Evolutionary conservation across 2,329 filamentous ascomycete species (phyloP), one percentile per base, ranked within the genome.

Genomic region (Aurifilum marmelostoma): DNA sequence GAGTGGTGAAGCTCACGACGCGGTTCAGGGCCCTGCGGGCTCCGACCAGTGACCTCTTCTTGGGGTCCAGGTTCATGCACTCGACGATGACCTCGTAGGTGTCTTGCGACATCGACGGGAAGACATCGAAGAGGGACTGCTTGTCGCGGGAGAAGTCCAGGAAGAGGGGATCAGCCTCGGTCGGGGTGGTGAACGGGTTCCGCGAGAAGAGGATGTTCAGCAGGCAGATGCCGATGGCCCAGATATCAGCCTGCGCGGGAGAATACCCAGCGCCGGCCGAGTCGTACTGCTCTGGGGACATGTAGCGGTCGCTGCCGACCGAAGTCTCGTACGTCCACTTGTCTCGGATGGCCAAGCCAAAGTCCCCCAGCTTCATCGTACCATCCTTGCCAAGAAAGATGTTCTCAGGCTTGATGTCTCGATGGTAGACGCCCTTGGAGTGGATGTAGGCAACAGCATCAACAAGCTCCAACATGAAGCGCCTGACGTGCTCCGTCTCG

Each of bases 401-500:
- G 84, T 99, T 99, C 86, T 99, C 96, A 0, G 96, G 96, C 84
- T 99, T 99, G 88, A 99, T 97, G 80, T 99, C 96, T 71, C 96
- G 92, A 78, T 99, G 96, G 79, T 94, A 97, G 77, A 98, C 88
- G 73, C 93, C 94, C 79, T 94, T 94, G 72, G 88, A 87, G 80
- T 99, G 96, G 81, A 97, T 93, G 80, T 93, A 94, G 72, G 92
- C 90, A 63, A 99, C 92, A 64, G 95, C 93, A 77, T 92, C 91
- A 66, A 99, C 88, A 43, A 99, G 88, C 82, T 99, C 90, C 70
- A 97, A 84, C 96, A 99, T 98, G 84, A 98, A 97, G 73, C 93
- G 92, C 73, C 96, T 93, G 71, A 99, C 96, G 79, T 99, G 94
- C 78, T 97, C 94, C 2, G 96, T 98, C 84, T 97, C 93, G 65